These are phyloP conservation scores for Jamesozyma rosinii DNA, from an alignment of 805 yeast species.

Conservation along the genomic window DNA sequence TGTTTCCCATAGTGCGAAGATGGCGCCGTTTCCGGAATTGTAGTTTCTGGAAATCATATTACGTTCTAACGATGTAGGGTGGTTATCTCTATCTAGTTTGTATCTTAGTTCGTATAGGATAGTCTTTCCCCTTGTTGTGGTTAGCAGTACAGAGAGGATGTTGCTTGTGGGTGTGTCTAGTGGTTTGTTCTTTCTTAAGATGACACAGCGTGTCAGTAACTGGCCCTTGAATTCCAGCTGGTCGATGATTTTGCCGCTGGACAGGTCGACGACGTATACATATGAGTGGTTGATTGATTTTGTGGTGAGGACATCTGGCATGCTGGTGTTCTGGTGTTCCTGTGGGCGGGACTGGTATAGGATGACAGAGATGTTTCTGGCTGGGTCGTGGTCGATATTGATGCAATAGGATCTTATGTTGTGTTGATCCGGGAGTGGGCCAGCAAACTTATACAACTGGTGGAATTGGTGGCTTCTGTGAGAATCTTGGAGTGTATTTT, in stretches of 20 bases:
- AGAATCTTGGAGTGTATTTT: not conserved
- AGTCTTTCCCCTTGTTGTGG: slow-evolving; percentile 19
- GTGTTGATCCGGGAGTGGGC: not conserved
- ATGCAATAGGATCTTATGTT: not conserved
- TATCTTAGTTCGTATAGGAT: slow-evolving; percentile 17
- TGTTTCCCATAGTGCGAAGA: slow-evolving; percentile 13
- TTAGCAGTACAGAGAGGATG: slow-evolving; percentile 13
- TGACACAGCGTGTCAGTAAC: slow-evolving; percentile 9
- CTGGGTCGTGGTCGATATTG: slow-evolving; percentile 3
- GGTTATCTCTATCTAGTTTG: slow-evolving; percentile 2
- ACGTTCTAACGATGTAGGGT: slow-evolving; percentile 7
- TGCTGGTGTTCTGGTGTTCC: not conserved
- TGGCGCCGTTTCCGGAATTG: slow-evolving; percentile 12
- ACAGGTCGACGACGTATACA: slow-evolving; percentile 3
- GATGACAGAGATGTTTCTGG: not conserved
- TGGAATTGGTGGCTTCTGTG: too few species aligned
- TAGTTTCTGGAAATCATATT: slow-evolving; percentile 17
- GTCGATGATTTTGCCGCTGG: slow-evolving; percentile 12
- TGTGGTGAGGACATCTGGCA: not conserved
- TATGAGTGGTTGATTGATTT: not conserved
- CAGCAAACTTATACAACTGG: not conserved
- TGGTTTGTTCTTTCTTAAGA: slow-evolving; percentile 11
- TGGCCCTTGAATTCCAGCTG: slow-evolving; percentile 19
- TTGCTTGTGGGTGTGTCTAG: not conserved
- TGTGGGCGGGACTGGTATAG: not conserved